Percentiles rank a stretch among this genome's conserved stretches.
phyloP scores from a whole-genome alignment of 139 green algal species.

The Chlamydomonas sp. region DNA sequence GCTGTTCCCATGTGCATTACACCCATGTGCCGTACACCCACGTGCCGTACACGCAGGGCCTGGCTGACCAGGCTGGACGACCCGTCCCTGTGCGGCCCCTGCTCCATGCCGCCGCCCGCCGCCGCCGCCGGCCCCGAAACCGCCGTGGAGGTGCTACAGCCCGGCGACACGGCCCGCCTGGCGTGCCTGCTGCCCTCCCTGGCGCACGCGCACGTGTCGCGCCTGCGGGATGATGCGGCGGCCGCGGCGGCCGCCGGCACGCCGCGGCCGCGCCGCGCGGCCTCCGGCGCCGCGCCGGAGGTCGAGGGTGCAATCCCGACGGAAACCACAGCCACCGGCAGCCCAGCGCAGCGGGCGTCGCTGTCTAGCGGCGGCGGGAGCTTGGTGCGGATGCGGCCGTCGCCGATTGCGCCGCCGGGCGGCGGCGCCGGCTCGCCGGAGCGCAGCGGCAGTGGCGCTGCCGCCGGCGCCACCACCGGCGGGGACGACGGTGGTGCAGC shows the following conservation, averaged over 20 bases:
- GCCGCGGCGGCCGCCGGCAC: neutral
- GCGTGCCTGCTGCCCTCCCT: conserved; percentile 1
- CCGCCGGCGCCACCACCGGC: neutral
- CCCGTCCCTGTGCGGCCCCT: neutral
- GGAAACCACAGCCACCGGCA: too few species aligned
- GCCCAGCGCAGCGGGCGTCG: too few species aligned
- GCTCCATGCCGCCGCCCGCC: conserved; percentile 4
- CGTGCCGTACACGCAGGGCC: neutral
- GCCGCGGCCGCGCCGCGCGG: too few species aligned
- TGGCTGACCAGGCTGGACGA: conserved; percentile 36
- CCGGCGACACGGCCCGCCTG: conserved; percentile 24
- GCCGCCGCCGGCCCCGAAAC: conserved; percentile 1
- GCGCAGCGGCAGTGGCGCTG: neutral
- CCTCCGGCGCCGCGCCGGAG: too few species aligned
- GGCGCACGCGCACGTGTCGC: neutral
- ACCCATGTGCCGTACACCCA: neutral
- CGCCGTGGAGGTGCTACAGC: conserved; percentile 31
- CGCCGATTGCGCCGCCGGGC: conserved; percentile 3
- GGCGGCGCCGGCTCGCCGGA: neutral
- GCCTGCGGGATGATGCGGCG: neutral
- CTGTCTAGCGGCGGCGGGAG: too few species aligned
- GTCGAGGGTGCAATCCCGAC: too few species aligned
- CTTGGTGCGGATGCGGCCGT: neutral
- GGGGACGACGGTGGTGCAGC: neutral
- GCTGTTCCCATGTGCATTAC: too few species aligned